Conservation (phyloP, 257 asterid species). For the Salvia miltiorrhiza region DNA sequence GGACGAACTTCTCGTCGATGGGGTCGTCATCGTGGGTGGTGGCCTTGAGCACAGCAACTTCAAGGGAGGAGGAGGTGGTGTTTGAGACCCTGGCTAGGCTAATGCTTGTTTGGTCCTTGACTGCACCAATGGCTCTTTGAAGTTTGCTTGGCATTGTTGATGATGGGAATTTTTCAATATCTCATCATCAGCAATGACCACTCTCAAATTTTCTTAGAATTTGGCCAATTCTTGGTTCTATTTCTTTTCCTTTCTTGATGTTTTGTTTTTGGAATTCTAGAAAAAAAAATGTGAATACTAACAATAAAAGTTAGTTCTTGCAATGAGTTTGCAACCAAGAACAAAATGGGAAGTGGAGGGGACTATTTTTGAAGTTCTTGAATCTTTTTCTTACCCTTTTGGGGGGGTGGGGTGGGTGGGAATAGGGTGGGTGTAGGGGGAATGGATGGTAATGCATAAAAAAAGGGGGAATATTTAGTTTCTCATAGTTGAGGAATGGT, state of each 20-base stretch:
- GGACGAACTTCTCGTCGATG: conserved; percentile 44
- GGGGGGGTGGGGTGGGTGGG: conserved; percentile 4
- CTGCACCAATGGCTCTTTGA: conserved; percentile 71
- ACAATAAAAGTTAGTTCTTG: neutral
- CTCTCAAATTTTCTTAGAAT: neutral
- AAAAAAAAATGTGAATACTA: neutral
- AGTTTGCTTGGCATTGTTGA: conserved; percentile 75
- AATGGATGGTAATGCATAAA: neutral
- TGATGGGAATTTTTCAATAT: conserved; percentile 13
- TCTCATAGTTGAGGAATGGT: neutral
- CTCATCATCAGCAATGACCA: conserved; percentile 14
- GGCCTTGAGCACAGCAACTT: conserved; percentile 73
- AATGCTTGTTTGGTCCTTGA: conserved; percentile 85
- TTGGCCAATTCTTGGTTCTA: conserved; percentile 2
- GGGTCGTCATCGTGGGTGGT: conserved; percentile 73
- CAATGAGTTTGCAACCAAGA: conserved; percentile 2
- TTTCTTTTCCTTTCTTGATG: neutral
- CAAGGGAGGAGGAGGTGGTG: conserved; percentile 57
- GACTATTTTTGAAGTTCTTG: neutral
- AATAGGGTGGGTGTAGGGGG: neutral
- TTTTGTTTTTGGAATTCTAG: neutral
- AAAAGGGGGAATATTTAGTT: neutral
- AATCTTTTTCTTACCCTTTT: neutral
- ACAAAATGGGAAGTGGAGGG: neutral
- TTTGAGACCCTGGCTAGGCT: conserved; percentile 71